A percentile compares a stretch with the other conserved stretches of the same genome.
phyloP scores from a whole-genome alignment of 1,139 yeast genomes.

The Yamadazyma atlantica region DNA sequence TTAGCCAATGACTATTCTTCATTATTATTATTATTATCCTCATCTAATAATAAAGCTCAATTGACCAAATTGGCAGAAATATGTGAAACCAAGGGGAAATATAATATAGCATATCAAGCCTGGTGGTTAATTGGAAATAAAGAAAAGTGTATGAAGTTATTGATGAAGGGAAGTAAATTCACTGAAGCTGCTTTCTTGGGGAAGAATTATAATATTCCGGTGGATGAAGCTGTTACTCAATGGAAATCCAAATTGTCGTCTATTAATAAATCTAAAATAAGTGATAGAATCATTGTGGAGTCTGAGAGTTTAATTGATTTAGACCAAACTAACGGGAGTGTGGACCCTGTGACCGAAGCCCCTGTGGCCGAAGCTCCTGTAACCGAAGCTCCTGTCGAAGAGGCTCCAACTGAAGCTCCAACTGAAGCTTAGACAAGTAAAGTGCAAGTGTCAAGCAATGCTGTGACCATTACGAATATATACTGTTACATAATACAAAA shows the following conservation, averaged over 20 bases:
- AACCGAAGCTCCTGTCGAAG: constrained; percentile 7
- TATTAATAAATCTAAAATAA: constrained; percentile 56
- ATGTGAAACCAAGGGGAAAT: constrained; percentile 72
- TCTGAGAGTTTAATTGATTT: constrained; percentile 29
- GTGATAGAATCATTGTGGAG: constrained; percentile 55
- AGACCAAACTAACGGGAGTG: constrained; percentile 17
- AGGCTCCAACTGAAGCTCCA: constrained; percentile 21
- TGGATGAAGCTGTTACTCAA: constrained; percentile 47
- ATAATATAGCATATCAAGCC: constrained; percentile 89
- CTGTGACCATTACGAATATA: neutral
- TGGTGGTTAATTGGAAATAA: constrained; percentile 84
- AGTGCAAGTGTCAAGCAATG: too few relatives aligned
- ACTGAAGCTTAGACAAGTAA: constrained; percentile 1
- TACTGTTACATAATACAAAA: constrained; percentile 8
- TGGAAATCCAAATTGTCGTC: constrained; percentile 66
- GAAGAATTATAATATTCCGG: constrained; percentile 63
- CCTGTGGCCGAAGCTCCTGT: too few relatives aligned
- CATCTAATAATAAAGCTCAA: constrained; percentile 67
- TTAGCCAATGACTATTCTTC: constrained; percentile 83
- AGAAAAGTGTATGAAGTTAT: constrained; percentile 60
- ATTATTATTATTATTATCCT: constrained; percentile 76
- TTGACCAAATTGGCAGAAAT: constrained; percentile 60
- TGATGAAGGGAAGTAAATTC: constrained; percentile 66
- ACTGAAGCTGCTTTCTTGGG: constrained; percentile 88
- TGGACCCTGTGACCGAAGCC: constrained; percentile 9